Evolutionary conservation across 495 filamentous ascomycete genomes (phyloP), one percentile per base, ranked within the genome.

Genomic region (Aspergillus conjunctus): DNA sequence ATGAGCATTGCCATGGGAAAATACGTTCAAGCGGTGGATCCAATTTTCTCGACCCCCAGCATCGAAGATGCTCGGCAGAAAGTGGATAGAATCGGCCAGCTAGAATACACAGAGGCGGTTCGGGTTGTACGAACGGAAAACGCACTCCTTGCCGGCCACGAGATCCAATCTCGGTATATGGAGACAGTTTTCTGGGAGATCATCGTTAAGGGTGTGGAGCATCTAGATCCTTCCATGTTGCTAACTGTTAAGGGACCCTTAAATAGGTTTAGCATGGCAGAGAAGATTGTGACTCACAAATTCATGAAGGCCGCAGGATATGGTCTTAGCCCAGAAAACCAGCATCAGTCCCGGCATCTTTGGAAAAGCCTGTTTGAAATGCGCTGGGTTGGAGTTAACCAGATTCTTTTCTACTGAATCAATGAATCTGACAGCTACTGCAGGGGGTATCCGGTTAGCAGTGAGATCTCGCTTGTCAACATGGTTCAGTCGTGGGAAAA

Each of bases 321-420:
- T 45, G 21, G 58, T 1, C 20, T 66, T 14, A 51, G 67, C 18
- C 26, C 56, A 6, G 55, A 60, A 49, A 69, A 69, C 41, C 59
- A 67, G 39, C 56, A 54, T 14, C 57, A 66, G 22, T 67, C 20
- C 34, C 64, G 61, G 11, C 51, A 58, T 55, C 59, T 68, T 45
- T 66, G 58, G 66, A 66, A 69, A 30, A 62, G 56, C 32, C 30
- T 69, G 51, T 66, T 53, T 41, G 0, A 69, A n/a, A 67, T 69
- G 39, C 61, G 64, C 31, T 39, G 63, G 51, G 58, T 51, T 26
- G 59, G 64, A 7, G 51, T 61, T 59, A 44, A 67, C 30, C 60
- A 64, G 56, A 37, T 63, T 33, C 64, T 67, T 21, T 60, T 51
- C 7, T 69, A 69, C 51, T 59, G 56, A 12, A 63, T 59, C 3